Base-by-base conservation (phyloP, 202 grass and related monocot species). In the Tripidium arundinaceum region DNA sequence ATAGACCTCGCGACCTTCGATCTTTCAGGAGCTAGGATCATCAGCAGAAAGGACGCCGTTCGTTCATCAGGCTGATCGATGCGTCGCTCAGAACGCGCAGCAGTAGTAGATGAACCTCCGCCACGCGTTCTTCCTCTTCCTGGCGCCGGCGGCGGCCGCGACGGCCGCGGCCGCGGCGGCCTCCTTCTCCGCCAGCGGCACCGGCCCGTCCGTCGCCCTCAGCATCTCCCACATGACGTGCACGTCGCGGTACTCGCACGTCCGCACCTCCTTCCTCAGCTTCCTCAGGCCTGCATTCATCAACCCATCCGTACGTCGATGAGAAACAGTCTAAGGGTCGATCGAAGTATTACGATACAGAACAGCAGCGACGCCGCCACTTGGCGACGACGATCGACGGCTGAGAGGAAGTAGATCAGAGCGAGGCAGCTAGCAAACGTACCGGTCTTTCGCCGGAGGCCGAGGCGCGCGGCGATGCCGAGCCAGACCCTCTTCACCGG, bases 181-280 rank as follows among this genome's bases (percentile, higher is more conserved):
- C 80, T 86, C 72, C 33, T 84, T 83, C 76, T 80, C 83, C 50
- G 79, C 83, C n/a, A 84, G 40, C 26, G 81, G 71, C 27, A 87
- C 61, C 40, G 74, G 80, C 29, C 41, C 58, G 38, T 86, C 92
- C 41, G 80, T 79, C 58, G 81, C 57, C 43, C 86, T 65, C 40
- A 98, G 90, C 87, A 98, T 94, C 86, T 92, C 84, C 94, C 94
- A 98, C 94, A 98, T 98, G 75, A 98, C 65, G 36, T 86, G 91
- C 68, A 94, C 90, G 71, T 94, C 94, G 36, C 25, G 83, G 92
- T 98, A 98, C 80, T 91, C 92, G 71, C 92, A 98, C 69, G 92
- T 98, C 73, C 86, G 87, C 79, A 98, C 94, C 84, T 98, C 94
- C 87, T 98, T 86, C 71, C 38, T 85, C 87, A 98, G 88, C 45